A percentile compares a stretch with the other conserved stretches of the same genome.
Conservation (phyloP, 129 eudicot species). For the Pulicaria dysenterica region DNA sequence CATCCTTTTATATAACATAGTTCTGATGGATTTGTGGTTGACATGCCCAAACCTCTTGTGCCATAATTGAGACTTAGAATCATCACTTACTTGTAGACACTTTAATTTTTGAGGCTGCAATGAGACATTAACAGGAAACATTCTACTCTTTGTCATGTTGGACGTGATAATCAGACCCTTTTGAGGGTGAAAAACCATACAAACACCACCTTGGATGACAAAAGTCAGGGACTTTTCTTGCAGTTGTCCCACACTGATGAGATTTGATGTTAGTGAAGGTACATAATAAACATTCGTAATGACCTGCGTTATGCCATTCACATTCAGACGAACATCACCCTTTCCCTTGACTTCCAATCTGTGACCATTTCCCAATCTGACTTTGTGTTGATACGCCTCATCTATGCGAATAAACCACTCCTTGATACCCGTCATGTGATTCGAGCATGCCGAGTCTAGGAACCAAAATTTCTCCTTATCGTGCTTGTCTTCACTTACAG, state of each 20-base stretch:
- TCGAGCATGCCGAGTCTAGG: neutral
- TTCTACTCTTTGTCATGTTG: neutral
- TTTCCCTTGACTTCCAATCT: constrained; percentile 21
- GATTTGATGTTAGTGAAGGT: constrained; percentile 1
- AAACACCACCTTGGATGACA: neutral
- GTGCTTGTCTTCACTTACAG: neutral
- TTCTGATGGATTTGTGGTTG: neutral
- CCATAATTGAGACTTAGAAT: neutral
- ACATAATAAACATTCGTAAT: constrained; percentile 1
- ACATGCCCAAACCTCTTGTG: constrained; percentile 1
- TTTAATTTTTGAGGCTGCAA: neutral
- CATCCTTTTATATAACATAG: neutral
- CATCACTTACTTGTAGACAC: neutral
- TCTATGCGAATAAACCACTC: constrained; percentile 15
- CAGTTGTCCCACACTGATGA: constrained; percentile 1
- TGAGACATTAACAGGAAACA: neutral
- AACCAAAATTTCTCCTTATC: neutral
- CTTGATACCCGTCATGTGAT: constrained; percentile 8
- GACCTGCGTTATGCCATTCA: neutral
- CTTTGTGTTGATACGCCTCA: neutral
- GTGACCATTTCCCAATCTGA: constrained; percentile 12
- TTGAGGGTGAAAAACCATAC: neutral
- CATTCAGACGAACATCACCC: neutral
- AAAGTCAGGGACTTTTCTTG: neutral
- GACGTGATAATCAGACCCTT: neutral